A percentile compares a stretch with the other conserved stretches of the same genome.
These are phyloP conservation scores for Aspergillus fischeri DNA, from an alignment of 2,329 filamentous ascomycete genomes.

Conservation along the genomic window DNA sequence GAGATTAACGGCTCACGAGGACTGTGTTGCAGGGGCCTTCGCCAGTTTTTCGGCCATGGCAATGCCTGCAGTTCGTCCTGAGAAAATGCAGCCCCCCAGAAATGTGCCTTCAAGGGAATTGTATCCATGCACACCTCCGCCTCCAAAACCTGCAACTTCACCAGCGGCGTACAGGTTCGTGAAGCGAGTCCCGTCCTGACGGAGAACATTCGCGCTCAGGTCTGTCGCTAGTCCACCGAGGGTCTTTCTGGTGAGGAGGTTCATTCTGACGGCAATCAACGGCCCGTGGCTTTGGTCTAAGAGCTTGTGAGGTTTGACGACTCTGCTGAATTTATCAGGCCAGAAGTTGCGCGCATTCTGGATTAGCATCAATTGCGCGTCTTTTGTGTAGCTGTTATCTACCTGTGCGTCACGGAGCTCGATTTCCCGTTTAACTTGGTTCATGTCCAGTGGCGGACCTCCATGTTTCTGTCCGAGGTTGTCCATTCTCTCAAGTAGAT, in stretches of 20 bases:
- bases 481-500: slow-evolving; percentile 58
- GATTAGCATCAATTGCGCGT: slow-evolving; percentile 60
- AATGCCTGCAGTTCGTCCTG: slow-evolving; percentile 53
- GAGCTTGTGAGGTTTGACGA: slow-evolving; percentile 53
- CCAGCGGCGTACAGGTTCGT: slow-evolving; percentile 57
- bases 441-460: slow-evolving; percentile 48
- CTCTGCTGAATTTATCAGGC: slow-evolving; percentile 48
- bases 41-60: slow-evolving; percentile 35
- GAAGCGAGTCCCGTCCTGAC: slow-evolving; percentile 46
- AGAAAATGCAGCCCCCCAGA: slow-evolving; percentile 61
- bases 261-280: slow-evolving; percentile 58
- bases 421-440: slow-evolving; percentile 45
- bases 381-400: slow-evolving; percentile 55
- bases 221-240: slow-evolving; percentile 62
- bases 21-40: background rate
- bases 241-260: slow-evolving; percentile 59
- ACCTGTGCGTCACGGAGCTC: slow-evolving; percentile 55
- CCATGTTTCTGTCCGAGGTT: slow-evolving; percentile 43
- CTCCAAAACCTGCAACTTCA: slow-evolving; percentile 59
- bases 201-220: slow-evolving; percentile 54
- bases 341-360: slow-evolving; percentile 55
- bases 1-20: background rate
- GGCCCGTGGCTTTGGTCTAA: slow-evolving; percentile 55
- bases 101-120: slow-evolving; percentile 61
- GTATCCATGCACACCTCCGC: slow-evolving; percentile 60